Evolutionary conservation across 805 yeast species (phyloP).

Genomic region (Ogataea methylovora): DNA sequence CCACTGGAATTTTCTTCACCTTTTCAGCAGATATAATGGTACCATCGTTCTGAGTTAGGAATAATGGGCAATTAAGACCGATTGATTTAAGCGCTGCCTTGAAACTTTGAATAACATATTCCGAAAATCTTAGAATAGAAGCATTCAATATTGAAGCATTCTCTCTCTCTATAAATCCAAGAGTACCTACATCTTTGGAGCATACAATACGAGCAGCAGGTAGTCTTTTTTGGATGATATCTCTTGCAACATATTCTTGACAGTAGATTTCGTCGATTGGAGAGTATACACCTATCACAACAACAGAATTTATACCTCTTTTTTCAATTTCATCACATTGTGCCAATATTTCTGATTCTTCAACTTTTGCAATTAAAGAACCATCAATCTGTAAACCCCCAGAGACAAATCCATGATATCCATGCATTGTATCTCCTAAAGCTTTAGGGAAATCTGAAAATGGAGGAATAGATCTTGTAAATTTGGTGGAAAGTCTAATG

Average conservation of each 20-base stretch:
- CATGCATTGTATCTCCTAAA: conserved; percentile 21
- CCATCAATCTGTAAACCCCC: conserved; percentile 34
- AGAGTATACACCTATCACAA: conserved; percentile 30
- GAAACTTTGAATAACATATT: conserved; percentile 27
- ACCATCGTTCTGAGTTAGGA: conserved; percentile 35
- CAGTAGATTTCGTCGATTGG: conserved; percentile 22
- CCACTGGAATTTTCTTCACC: conserved; percentile 28
- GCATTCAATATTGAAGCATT: conserved; percentile 36
- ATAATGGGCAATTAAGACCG: conserved; percentile 26
- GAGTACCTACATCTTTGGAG: conserved; percentile 29
- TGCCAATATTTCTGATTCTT: conserved; percentile 10
- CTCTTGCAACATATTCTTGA: conserved; percentile 26
- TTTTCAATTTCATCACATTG: conserved; percentile 16
- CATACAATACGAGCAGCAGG: conserved; percentile 24
- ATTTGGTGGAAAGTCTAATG: conserved; percentile 31
- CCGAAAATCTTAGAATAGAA: conserved; percentile 30
- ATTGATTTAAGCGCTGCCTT: conserved; percentile 22
- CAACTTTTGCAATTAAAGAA: conserved; percentile 20
- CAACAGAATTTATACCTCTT: conserved; percentile 25
- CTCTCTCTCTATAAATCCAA: conserved; percentile 35
- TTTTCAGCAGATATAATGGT: conserved; percentile 30
- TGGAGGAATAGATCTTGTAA: conserved; percentile 26
- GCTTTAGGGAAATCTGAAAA: conserved; percentile 33
- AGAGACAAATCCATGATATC: conserved; percentile 22
- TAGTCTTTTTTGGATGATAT: conserved; percentile 20